These are phyloP conservation scores for Seminavis robusta DNA, from an alignment of 108 stramenopile species.

Conservation along the genomic window DNA sequence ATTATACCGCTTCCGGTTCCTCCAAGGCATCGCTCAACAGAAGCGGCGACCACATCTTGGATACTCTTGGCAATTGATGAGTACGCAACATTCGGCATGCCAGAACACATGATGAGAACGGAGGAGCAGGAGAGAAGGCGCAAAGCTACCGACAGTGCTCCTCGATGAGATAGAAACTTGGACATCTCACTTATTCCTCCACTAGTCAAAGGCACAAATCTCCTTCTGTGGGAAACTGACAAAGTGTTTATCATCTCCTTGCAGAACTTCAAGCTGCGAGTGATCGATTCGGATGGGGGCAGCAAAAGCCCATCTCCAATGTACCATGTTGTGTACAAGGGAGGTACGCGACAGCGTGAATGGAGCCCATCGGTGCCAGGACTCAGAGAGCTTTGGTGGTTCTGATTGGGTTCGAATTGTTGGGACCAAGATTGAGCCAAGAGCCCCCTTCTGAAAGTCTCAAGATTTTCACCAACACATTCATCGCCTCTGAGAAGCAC, in stretches of 20 bases:
- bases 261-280: constrained; percentile 41
- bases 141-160: constrained; percentile 59
- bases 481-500: constrained; percentile 59
- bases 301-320: constrained; percentile 84
- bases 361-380: not conserved
- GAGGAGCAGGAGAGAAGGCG: constrained; percentile 40
- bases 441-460: constrained; percentile 32
- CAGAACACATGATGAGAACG: not conserved
- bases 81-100: constrained; percentile 5
- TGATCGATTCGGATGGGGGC: constrained; percentile 53
- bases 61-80: constrained; percentile 14
- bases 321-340: constrained; percentile 73
- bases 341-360: constrained; percentile 17
- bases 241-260: constrained; percentile 35
- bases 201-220: not conserved
- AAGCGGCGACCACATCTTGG: not conserved
- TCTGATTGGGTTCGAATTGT: not conserved
- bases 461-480: constrained; percentile 68
- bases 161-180: constrained; percentile 22
- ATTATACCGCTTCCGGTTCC: constrained; percentile 73
- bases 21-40: constrained; percentile 70
- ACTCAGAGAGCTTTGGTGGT: too few species aligned
- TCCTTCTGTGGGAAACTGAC: not conserved
- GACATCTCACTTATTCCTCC: too few species aligned
- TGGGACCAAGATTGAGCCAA: constrained; percentile 6